Evolutionary conservation across 2,329 filamentous ascomycete genomes (phyloP), one percentile per base, ranked within the genome.

Genomic region (Lachnellula cervina): DNA sequence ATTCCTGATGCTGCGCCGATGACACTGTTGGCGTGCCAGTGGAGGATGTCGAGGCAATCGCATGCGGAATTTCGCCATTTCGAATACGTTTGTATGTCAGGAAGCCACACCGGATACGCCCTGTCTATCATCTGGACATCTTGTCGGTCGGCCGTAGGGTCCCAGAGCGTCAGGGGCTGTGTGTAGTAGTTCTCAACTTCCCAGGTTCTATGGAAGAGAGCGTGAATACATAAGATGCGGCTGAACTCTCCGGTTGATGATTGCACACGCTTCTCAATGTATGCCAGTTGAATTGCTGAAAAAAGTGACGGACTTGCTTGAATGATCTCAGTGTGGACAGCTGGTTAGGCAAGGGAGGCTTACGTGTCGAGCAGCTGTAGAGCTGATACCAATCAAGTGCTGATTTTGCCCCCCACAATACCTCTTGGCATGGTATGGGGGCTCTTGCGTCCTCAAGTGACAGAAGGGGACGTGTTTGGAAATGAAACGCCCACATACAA

Each of bases 161-260:
- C 72, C 74, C 74, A 77, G 51, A 72, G 74, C 2, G 74, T 74
- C 1, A 80, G 70, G 0, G 73, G 75, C 21, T 75, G 70, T 40
- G 68, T 70, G 49, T 75, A 74, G 50, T 77, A 76, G 16, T 70
- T 68, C 13, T 73, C 71, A 1, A 80, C 73, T 53, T 80, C 74
- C 73, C 76, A 78, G 49, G 74, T 75, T 40, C 76, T 71, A 25
- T 73, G 74, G 53, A 77, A 80, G 8, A 81, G 69, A 5, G 76
- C 77, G 61, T 79, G 77, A 23, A 80, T 72, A 17, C 78, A 69
- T 8, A 81, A 65, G 23, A 76, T 70, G 11, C 77, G 73, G 35
- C 75, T 74, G 55, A 80, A 77, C 43, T 80, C 77, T 17, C 77
- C 76, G 35, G 75, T 72, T 16, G 69, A 70, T 1, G 70, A 62